Percentiles rank a stretch among this genome's conserved stretches.
phyloP scores from a whole-genome alignment of 768 basidiomycete genomes.

The Cystobasidium tubakii region DNA sequence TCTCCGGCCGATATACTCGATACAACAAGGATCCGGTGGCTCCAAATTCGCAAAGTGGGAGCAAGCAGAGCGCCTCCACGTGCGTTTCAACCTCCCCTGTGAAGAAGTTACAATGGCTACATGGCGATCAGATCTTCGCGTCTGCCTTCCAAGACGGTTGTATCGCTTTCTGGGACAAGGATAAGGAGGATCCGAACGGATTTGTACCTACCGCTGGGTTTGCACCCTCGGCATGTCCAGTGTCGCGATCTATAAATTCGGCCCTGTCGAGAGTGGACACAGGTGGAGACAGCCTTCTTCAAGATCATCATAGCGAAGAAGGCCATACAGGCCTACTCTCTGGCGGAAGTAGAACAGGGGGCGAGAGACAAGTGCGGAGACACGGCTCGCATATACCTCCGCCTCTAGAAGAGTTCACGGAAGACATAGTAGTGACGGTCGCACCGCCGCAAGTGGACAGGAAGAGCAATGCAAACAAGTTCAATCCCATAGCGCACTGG shows the following conservation, averaged over 20 bases:
- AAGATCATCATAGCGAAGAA: conserved; percentile 30
- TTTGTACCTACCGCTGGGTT: conserved; percentile 45
- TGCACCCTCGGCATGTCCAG: not conserved
- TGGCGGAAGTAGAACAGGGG: not conserved
- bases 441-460: conserved; percentile 57
- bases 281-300: conserved; percentile 61
- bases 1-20: not conserved
- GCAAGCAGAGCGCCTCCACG: conserved; percentile 80
- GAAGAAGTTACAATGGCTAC: conserved; percentile 24
- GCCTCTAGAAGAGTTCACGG: conserved; percentile 50
- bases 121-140: conserved; percentile 58
- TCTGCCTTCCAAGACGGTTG: conserved; percentile 84
- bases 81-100: conserved; percentile 45
- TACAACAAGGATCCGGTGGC: conserved; percentile 58
- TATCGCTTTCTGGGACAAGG: conserved; percentile 81
- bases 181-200: conserved; percentile 63
- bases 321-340: not conserved
- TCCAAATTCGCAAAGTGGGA: conserved; percentile 71
- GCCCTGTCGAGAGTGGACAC: conserved; percentile 64
- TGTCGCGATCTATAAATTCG: not conserved
- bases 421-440: conserved; percentile 44
- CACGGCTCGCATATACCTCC: conserved; percentile 76
- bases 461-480: conserved; percentile 51
- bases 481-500: conserved; percentile 87
- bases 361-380: not conserved